phyloP scores from a whole-genome alignment of 1,284 basidiomycete genomes.

The Lentinula novae-zelandiae region DNA sequence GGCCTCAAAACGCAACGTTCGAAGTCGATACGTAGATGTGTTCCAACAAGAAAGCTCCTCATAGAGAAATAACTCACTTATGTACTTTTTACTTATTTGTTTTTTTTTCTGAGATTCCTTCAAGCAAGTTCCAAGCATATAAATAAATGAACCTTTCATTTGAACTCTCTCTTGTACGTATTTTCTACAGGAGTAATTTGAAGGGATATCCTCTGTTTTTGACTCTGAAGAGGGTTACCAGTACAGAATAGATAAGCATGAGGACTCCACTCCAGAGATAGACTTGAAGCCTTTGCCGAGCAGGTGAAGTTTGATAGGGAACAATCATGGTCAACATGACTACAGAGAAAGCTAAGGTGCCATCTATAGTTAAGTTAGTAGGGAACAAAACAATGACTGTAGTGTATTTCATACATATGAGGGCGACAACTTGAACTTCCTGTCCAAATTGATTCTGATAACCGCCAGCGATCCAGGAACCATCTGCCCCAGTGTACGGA shows the following conservation, averaged over 20 bases:
- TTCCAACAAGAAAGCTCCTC: constrained; percentile 52
- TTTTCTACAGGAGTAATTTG: constrained; percentile 58
- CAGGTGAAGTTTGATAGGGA: constrained; percentile 73
- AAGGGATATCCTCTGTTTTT: constrained; percentile 91
- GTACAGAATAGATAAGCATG: constrained; percentile 82
- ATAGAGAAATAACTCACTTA: constrained; percentile 17
- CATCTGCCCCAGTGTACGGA: constrained; percentile 66
- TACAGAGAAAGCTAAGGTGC: constrained; percentile 76
- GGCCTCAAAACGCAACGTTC: constrained; percentile 67
- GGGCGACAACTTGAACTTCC: constrained; percentile 86
- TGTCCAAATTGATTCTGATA: constrained; percentile 91
- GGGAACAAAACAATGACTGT: constrained; percentile 4
- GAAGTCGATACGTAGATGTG: constrained; percentile 85
- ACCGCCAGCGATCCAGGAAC: constrained; percentile 83
- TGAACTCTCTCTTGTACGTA: neutral
- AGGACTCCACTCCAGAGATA: constrained; percentile 88
- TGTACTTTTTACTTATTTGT: neutral
- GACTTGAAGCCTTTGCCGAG: constrained; percentile 79
- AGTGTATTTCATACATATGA: constrained; percentile 69
- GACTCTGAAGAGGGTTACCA: constrained; percentile 86
- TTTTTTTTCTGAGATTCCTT: neutral
- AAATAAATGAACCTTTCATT: neutral
- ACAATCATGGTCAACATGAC: constrained; percentile 82
- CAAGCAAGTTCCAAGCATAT: neutral
- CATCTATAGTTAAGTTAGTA: constrained; percentile 53